Percentiles rank a stretch among this genome's conserved stretches.
These are phyloP conservation scores for Penicillium maclennaniae DNA, from an alignment of 495 filamentous ascomycete genomes.

Conservation along the genomic window DNA sequence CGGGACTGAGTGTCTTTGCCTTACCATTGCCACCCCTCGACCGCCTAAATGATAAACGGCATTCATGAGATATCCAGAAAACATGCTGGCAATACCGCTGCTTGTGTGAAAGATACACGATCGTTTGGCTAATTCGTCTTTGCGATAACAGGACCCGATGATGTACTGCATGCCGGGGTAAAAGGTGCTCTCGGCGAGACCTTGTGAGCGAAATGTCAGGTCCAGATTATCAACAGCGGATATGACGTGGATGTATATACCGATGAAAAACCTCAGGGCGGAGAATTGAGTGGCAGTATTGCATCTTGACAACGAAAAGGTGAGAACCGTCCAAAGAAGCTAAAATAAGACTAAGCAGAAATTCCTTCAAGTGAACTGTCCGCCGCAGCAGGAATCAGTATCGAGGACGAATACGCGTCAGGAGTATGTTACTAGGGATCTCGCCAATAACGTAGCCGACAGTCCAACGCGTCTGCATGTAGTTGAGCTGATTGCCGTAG, in stretches of 20 bases:
- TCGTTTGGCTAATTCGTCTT: slow-evolving; percentile 53
- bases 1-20: neutral
- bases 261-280: slow-evolving; percentile 56
- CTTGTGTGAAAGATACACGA: slow-evolving; percentile 61
- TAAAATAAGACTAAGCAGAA: slow-evolving; percentile 23
- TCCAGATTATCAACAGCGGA: neutral
- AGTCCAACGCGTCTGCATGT: slow-evolving; percentile 55
- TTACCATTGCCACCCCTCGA: slow-evolving; percentile 43
- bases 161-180: slow-evolving; percentile 48
- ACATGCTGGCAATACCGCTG: slow-evolving; percentile 52
- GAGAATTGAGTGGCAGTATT: slow-evolving; percentile 50
- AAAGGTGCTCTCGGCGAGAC: slow-evolving; percentile 43
- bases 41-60: slow-evolving; percentile 51
- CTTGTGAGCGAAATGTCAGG: slow-evolving; percentile 7
- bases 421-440: slow-evolving; percentile 57
- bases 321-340: slow-evolving; percentile 52
- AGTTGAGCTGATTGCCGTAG: slow-evolving; percentile 50
- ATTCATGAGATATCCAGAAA: slow-evolving; percentile 56
- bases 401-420: slow-evolving; percentile 52
- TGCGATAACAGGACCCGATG: slow-evolving; percentile 49
- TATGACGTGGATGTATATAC: slow-evolving; percentile 26
- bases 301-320: slow-evolving; percentile 45
- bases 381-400: slow-evolving; percentile 55
- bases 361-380: slow-evolving; percentile 1
- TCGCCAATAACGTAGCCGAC: slow-evolving; percentile 62